Conservation (phyloP, 768 basidiomycete genomes). For the Xerocomellus dryophilus region DNA sequence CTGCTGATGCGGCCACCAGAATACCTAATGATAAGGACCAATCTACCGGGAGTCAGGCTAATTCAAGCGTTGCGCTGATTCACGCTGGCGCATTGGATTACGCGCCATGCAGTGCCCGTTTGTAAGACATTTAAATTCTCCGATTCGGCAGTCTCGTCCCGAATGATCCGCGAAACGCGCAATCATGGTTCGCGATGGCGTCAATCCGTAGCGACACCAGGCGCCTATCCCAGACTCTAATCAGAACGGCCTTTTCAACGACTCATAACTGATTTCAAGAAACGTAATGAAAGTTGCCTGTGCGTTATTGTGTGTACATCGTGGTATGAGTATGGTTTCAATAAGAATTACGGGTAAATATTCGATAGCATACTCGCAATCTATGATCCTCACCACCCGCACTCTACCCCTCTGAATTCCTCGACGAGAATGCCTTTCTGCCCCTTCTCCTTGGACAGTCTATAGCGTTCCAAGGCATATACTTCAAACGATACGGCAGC, state of each 20-base stretch:
- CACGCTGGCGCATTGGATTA: no score
- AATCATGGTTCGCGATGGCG: not conserved
- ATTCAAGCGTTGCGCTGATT: no score
- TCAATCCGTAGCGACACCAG: not conserved
- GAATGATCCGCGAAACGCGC: not conserved
- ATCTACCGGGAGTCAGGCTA: no score
- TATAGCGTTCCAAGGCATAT: constrained; percentile 75
- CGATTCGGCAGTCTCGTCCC: not conserved
- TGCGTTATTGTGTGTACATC: not conserved
- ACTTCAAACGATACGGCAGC: constrained; percentile 74
- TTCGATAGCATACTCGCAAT: not conserved
- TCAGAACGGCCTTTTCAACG: no score
- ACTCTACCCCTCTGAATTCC: constrained; percentile 59
- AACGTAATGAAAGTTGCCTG: no score
- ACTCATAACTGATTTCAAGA: not conserved
- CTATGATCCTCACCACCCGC: constrained; percentile 55
- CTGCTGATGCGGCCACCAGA: no score
- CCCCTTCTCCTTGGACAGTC: constrained; percentile 65
- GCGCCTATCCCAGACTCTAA: no score
- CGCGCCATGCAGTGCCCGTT: not conserved
- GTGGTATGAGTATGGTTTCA: not conserved
- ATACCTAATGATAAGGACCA: no score
- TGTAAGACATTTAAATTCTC: not conserved
- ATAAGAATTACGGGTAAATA: constrained; percentile 1
- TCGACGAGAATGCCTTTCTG: constrained; percentile 54